Evolutionary conservation across 352 stramenopile genomes (phyloP).

Genomic region (Globisporangium perplexum): DNA sequence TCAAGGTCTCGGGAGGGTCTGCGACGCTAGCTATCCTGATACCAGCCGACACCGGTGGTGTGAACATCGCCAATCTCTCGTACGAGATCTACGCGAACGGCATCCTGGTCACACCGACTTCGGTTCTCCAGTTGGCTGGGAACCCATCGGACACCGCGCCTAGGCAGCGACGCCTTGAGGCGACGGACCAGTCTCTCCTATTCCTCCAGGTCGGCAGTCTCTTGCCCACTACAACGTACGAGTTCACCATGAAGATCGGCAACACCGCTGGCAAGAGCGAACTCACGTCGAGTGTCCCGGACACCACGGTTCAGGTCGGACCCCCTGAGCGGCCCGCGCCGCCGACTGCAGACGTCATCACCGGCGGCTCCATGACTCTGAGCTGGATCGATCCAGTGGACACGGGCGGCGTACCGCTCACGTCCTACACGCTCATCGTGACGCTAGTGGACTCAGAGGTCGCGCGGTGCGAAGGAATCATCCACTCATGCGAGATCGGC

Average conservation of each 20-base stretch:
- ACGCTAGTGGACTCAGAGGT: constrained; percentile 14
- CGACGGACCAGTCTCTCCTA: constrained; percentile 1
- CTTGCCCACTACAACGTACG: constrained; percentile 31
- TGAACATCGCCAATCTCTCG: constrained; percentile 16
- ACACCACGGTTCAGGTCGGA: constrained; percentile 16
- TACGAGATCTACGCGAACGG: constrained; percentile 43
- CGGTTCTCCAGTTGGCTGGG: constrained; percentile 5
- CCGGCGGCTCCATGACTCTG: constrained; percentile 35
- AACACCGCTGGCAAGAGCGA: constrained; percentile 29
- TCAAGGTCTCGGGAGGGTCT: constrained; percentile 29
- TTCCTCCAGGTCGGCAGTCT: constrained; percentile 40
- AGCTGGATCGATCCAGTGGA: constrained; percentile 44
- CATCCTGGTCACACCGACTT: constrained; percentile 15
- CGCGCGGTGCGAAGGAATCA: constrained; percentile 32
- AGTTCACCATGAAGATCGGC: constrained; percentile 29
- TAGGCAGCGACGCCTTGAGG: not conserved
- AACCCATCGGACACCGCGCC: too few species aligned
- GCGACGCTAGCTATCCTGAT: constrained; percentile 23
- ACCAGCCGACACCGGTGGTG: constrained; percentile 39
- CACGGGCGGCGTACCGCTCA: constrained; percentile 38
- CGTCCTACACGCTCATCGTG: constrained; percentile 30
- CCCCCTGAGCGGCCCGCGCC: constrained; percentile 21
- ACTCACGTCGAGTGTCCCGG: constrained; percentile 6
- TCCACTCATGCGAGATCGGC: constrained; percentile 28
- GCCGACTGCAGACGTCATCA: constrained; percentile 17